A percentile compares a stretch with the other conserved stretches of the same genome.
Conservation (phyloP, 805 yeast species). For the Blastobotrys terrestris region DNA sequence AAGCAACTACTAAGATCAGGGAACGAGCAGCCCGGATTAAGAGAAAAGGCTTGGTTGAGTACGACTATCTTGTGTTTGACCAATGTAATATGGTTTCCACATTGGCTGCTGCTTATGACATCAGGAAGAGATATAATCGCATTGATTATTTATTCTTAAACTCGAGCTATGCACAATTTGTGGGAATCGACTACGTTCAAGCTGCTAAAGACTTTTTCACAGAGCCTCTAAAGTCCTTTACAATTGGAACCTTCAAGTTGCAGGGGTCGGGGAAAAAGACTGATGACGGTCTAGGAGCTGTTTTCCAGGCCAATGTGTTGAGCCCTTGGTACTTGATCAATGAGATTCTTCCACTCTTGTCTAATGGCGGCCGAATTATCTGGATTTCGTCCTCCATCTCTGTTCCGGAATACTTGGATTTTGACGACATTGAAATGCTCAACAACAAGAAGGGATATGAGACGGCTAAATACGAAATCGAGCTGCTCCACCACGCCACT, state of each 20-base stretch:
- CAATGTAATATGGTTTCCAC: constrained; percentile 86
- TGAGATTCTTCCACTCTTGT: constrained; percentile 51
- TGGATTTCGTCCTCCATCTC: constrained; percentile 89
- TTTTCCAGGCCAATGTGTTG: constrained; percentile 94
- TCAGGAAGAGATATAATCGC: constrained; percentile 54
- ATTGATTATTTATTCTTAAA: constrained; percentile 79
- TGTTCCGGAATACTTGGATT: constrained; percentile 63
- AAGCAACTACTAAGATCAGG: constrained; percentile 53
- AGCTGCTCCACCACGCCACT: constrained; percentile 71
- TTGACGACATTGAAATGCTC: constrained; percentile 68
- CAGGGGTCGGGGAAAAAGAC: constrained; percentile 76
- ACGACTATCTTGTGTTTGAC: constrained; percentile 85
- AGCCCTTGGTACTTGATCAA: constrained; percentile 86
- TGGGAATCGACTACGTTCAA: constrained; percentile 79
- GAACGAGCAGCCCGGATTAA: constrained; percentile 24
- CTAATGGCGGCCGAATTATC: constrained; percentile 56
- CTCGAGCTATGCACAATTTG: constrained; percentile 85
- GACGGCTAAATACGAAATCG: constrained; percentile 84
- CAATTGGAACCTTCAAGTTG: constrained; percentile 78
- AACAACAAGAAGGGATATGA: constrained; percentile 69
- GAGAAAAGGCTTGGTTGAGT: constrained; percentile 62
- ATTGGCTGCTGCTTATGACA: constrained; percentile 64
- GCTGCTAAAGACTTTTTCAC: constrained; percentile 63
- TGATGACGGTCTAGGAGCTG: constrained; percentile 72
- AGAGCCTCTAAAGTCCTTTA: constrained; percentile 75